These are phyloP conservation scores for Ilyonectria robusta DNA, from an alignment of 2,329 filamentous ascomycete genomes.

Conservation along the genomic window DNA sequence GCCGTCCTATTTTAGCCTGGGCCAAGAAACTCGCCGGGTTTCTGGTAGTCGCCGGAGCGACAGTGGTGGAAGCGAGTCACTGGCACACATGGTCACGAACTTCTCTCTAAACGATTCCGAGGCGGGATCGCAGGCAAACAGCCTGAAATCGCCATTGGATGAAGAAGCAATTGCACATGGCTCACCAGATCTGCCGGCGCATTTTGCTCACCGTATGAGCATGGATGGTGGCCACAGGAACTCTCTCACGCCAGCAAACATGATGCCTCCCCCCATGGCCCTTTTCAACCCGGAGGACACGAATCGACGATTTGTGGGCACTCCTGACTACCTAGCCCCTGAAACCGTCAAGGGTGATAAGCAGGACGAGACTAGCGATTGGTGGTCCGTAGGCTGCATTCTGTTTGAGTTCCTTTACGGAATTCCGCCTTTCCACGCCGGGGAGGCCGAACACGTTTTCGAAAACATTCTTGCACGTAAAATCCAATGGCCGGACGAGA, in stretches of 20 bases:
- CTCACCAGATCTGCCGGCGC: constrained; percentile 81
- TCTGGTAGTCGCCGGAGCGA: constrained; percentile 88
- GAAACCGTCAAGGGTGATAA: constrained; percentile 96
- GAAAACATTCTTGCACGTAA: constrained; percentile 93
- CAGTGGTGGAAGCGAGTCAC: constrained; percentile 88
- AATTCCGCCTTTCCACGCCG: constrained; percentile 92
- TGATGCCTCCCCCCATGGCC: constrained; percentile 93
- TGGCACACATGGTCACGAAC: constrained; percentile 85
- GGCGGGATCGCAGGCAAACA: constrained; percentile 58
- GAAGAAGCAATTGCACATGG: constrained; percentile 81
- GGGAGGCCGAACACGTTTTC: constrained; percentile 92
- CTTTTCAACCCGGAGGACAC: constrained; percentile 96
- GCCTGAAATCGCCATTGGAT: constrained; percentile 75
- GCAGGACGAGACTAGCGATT: constrained; percentile 98
- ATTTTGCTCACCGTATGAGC: constrained; percentile 48
- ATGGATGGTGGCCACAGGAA: constrained; percentile 53
- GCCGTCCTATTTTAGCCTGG: constrained; percentile 92
- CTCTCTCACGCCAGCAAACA: constrained; percentile 67
- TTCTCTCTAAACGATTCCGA: constrained; percentile 80
- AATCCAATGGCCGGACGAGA: constrained; percentile 92
- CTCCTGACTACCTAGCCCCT: constrained; percentile 95
- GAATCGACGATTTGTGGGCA: constrained; percentile 93
- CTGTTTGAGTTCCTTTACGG: constrained; percentile 97
- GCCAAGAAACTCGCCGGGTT: constrained; percentile 76
- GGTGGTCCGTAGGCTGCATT: constrained; percentile 99